Conservation (phyloP, 352 stramenopile species). For the Globisporangium cylindrosporum region DNA sequence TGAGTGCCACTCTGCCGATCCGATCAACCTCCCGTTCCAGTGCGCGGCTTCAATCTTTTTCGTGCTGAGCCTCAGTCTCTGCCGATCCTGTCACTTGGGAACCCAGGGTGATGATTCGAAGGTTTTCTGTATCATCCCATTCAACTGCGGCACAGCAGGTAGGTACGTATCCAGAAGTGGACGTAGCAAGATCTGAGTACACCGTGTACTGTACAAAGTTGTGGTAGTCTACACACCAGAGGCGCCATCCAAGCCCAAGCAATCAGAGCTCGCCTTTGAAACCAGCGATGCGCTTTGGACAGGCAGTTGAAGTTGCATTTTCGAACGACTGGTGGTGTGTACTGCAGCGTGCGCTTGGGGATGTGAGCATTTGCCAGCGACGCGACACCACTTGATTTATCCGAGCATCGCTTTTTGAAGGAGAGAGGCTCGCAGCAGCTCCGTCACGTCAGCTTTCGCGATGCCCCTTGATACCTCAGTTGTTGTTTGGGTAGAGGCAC, state of each 20-base stretch:
- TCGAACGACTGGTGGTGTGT: neutral
- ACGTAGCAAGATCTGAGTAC: neutral
- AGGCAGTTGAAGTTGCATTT: neutral
- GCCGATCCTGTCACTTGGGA: neutral
- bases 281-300: no score
- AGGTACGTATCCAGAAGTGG: neutral
- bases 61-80: neutral
- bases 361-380: neutral
- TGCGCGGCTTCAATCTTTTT: neutral
- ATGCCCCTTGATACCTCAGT: neutral
- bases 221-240: no score
- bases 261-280: no score
- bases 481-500: neutral
- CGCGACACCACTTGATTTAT: neutral
- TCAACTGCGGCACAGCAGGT: neutral
- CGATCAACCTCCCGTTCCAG: neutral
- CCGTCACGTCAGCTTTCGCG: neutral
- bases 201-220: neutral
- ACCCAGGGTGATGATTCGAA: neutral
- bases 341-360: neutral
- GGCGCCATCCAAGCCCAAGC: no score
- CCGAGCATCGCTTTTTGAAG: neutral
- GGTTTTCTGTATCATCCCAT: neutral
- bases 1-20: neutral
- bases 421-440: neutral